Conservation (phyloP, 352 stramenopile species). For the Globisporangium nodosum region DNA sequence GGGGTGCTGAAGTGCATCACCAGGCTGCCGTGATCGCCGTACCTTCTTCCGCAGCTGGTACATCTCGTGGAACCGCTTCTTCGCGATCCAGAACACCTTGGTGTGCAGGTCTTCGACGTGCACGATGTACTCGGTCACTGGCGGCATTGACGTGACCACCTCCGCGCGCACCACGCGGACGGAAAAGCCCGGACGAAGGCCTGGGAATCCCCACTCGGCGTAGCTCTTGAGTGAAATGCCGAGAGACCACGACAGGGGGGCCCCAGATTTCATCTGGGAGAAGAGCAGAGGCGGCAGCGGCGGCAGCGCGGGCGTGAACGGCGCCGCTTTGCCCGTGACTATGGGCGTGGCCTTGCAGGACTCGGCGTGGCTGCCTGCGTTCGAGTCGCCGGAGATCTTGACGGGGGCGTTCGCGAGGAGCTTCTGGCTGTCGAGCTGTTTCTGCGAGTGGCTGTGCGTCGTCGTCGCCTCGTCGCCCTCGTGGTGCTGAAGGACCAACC, state of each 20-base stretch:
- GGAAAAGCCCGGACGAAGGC: constrained; percentile 62
- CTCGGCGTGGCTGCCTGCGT: not conserved
- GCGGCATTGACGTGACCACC: constrained; percentile 42
- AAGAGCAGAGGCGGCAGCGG: constrained; percentile 54
- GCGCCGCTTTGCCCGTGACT: constrained; percentile 11
- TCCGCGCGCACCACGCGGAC: constrained; percentile 66
- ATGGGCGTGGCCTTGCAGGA: constrained; percentile 10
- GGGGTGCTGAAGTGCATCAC: not conserved
- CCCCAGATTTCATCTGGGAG: constrained; percentile 31
- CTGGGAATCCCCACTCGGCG: constrained; percentile 32
- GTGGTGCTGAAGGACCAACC: not conserved
- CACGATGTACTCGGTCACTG: constrained; percentile 67
- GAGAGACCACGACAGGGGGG: constrained; percentile 19
- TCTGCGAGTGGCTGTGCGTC: constrained; percentile 20
- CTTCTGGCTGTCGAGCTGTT: constrained; percentile 21
- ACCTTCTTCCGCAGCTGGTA: constrained; percentile 67
- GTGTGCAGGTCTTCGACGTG: constrained; percentile 76
- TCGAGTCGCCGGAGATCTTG: not conserved
- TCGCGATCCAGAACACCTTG: constrained; percentile 79
- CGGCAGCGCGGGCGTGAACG: constrained; percentile 26
- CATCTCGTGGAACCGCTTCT: constrained; percentile 77
- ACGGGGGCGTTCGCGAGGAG: constrained; percentile 17
- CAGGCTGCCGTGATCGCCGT: not conserved
- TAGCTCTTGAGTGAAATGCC: constrained; percentile 51
- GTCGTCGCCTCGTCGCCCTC: constrained; percentile 2